Evolutionary conservation across 2,329 filamentous ascomycete genomes (phyloP).

Genomic region (Pleomassaria siparia): DNA sequence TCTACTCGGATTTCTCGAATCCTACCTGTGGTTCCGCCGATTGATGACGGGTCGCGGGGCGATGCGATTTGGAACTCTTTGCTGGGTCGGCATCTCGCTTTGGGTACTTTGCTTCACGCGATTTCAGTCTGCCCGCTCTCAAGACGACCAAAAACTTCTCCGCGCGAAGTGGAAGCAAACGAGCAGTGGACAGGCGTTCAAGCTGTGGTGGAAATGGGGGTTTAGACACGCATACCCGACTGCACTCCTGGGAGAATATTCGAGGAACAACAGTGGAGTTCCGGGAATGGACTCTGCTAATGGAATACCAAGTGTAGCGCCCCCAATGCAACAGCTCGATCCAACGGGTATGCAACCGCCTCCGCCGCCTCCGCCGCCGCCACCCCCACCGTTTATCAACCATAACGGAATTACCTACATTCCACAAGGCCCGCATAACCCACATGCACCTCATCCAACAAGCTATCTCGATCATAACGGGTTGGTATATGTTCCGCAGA

Average conservation of each 20-base stretch:
- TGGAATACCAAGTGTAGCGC: neutral
- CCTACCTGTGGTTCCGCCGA: conserved; percentile 39
- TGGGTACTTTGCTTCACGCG: conserved; percentile 37
- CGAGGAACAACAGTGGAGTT: conserved; percentile 30
- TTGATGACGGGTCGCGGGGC: conserved; percentile 35
- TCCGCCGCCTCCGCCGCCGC: neutral
- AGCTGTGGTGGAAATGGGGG: conserved; percentile 36
- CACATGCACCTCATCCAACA: neutral
- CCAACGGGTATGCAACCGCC: neutral
- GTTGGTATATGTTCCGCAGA: neutral
- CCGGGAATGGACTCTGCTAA: neutral
- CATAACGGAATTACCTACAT: neutral
- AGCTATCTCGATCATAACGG: neutral
- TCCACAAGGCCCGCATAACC: neutral
- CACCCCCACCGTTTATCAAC: neutral
- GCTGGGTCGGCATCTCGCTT: conserved; percentile 32
- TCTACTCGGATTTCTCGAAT: conserved; percentile 35
- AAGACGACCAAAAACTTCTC: conserved; percentile 33
- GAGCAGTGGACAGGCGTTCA: conserved; percentile 28
- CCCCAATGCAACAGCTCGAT: neutral
- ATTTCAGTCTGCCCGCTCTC: conserved; percentile 31
- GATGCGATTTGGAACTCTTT: conserved; percentile 35
- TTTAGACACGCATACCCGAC: conserved; percentile 34
- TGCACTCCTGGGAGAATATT: conserved; percentile 26
- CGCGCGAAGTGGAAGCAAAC: conserved; percentile 33